Evolutionary conservation across 163 green algal genomes (phyloP), one percentile per base, ranked within the genome.

Genomic region (Volvox carteri): DNA sequence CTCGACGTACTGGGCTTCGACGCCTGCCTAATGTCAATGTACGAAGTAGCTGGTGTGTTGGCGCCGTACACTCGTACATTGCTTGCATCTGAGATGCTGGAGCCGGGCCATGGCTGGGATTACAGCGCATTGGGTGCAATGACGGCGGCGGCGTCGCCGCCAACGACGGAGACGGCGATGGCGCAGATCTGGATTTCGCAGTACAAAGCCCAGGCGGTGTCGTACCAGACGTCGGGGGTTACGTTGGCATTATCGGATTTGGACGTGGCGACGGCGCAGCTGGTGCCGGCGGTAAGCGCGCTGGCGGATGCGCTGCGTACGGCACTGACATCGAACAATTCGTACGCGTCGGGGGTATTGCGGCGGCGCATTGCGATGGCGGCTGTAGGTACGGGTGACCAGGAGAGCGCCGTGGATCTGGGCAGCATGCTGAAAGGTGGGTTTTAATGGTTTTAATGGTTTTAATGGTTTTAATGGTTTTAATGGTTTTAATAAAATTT

Each of bases 1-100:
- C 86, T 94, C 12, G 92, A 94, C 88, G 76, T 94, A 35, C 90
- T 95, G 41, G 92, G 92, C 44, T 95, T 95, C 84, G 92, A 94
- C 76, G 92, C 92, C 37, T 95, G 92, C 88, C 86, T 95, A 1
- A 95, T 95, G 92, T 48, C 84, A 1, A 91, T 90, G 84, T 93
- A 92, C 33, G 88, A 93, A 58, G 84, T 94, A 6, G 73, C 46
- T 8, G 65, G 39, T 8, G 46, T 67, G 33, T 2, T 95, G 41
- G 60, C 70, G 18, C 91, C 90, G 16, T 91, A 92, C 85, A 33
- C 62, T 1, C 44, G 83, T 4, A 88, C 81, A 25, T 37, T 93
- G 50, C 80, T 93, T 1, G 92, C 65, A 21, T 68, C 23, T 14
- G 92, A 95, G 88, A 56, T 93, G 33, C 77, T 95, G 44, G 92